A percentile compares a stretch with the other conserved stretches of the same genome.
phyloP scores from a whole-genome alignment of 2,329 filamentous ascomycete species.

The Elsinoe batatas region DNA sequence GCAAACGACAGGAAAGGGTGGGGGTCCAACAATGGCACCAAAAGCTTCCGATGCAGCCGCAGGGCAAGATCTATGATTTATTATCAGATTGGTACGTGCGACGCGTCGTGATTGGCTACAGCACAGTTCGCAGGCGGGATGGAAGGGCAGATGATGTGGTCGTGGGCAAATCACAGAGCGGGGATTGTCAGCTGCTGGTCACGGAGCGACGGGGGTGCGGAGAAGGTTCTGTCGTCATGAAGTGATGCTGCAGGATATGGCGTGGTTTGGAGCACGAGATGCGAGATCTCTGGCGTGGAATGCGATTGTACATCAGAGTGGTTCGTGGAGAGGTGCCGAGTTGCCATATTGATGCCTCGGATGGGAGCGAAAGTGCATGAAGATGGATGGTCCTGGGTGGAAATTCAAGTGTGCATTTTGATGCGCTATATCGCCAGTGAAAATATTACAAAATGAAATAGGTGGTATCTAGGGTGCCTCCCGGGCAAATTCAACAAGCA shows the following conservation, averaged over 20 bases:
- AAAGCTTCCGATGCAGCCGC: background rate
- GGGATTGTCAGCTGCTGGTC: background rate
- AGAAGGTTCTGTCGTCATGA: constrained; percentile 9
- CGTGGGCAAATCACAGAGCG: background rate
- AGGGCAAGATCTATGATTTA: background rate
- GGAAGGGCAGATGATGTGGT: background rate
- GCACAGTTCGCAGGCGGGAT: background rate
- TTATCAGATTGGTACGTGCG: background rate
- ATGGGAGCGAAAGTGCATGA: background rate
- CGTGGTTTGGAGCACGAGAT: background rate
- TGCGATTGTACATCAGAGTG: background rate
- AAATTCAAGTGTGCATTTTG: background rate
- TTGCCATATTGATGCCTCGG: background rate
- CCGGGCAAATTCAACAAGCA: constrained; percentile 12
- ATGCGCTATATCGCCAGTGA: background rate
- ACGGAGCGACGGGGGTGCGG: background rate
- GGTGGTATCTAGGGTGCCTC: constrained; percentile 10
- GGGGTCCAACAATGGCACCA: constrained; percentile 1
- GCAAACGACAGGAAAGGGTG: background rate
- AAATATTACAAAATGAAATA: constrained; percentile 10
- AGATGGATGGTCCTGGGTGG: background rate
- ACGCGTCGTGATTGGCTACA: background rate
- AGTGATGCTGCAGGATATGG: background rate
- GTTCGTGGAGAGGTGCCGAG: background rate
- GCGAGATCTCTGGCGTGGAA: background rate